Conservation (phyloP, 139 green algal species). For the Closterium sp. region DNA sequence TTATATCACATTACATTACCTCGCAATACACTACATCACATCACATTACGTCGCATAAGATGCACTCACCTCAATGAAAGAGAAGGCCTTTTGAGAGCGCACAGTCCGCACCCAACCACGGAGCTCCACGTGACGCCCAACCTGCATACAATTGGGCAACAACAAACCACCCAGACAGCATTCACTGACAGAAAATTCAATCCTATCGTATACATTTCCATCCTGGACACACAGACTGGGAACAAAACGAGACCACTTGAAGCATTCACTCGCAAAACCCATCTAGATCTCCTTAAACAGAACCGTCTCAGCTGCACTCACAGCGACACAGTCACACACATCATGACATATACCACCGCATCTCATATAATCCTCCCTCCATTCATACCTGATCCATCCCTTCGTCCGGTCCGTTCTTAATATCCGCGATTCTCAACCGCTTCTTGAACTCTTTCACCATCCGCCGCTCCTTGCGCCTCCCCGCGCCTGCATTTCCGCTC, state of each 20-base stretch:
- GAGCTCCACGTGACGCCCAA: slow-evolving; percentile 47
- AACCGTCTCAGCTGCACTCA: too few relatives aligned
- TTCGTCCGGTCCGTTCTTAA: slow-evolving; percentile 38
- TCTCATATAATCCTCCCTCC: background rate
- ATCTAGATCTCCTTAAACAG: too few relatives aligned
- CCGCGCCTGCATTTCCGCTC: background rate
- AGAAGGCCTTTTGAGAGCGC: slow-evolving; percentile 55
- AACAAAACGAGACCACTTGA: too few relatives aligned
- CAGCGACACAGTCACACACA: too few relatives aligned
- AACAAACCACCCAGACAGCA: background rate
- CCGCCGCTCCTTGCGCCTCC: background rate
- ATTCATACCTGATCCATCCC: background rate
- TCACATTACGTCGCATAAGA: background rate
- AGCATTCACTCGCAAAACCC: too few relatives aligned
- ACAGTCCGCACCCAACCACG: slow-evolving; percentile 59
- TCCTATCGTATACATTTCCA: too few relatives aligned
- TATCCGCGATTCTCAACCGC: slow-evolving; percentile 29
- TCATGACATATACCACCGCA: background rate
- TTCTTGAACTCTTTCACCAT: slow-evolving; percentile 8
- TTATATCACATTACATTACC: too few relatives aligned
- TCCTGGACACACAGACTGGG: too few relatives aligned
- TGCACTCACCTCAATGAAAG: slow-evolving; percentile 57
- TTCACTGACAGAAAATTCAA: too few relatives aligned
- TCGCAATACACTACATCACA: too few relatives aligned
- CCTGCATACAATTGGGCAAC: background rate